phyloP scores from a whole-genome alignment of 2,329 filamentous ascomycete genomes.

The Emergomyces orientalis region DNA sequence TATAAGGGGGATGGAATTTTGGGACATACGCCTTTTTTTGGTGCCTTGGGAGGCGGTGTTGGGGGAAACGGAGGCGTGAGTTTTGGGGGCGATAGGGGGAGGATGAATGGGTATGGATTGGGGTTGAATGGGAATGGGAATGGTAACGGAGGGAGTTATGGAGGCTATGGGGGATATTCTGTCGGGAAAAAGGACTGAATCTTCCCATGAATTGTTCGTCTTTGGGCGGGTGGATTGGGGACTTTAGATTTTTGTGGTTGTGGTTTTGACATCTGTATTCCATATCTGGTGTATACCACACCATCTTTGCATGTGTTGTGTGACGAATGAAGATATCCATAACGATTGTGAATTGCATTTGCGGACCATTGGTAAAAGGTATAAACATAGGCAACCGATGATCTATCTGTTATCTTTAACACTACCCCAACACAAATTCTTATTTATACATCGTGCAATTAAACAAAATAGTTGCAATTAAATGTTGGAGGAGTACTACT shows the following conservation, averaged over 20 bases:
- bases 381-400: neutral
- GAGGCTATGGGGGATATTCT: conserved; percentile 30
- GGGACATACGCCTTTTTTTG: conserved; percentile 21
- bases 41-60: neutral
- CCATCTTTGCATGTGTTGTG: neutral
- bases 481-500: neutral
- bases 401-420: neutral
- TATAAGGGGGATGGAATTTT: conserved; percentile 41
- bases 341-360: neutral
- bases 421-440: neutral
- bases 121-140: conserved; percentile 31
- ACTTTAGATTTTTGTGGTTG: neutral
- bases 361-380: neutral
- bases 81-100: conserved; percentile 42
- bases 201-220: neutral
- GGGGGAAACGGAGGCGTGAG: neutral
- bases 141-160: conserved; percentile 14
- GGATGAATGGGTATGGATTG: conserved; percentile 50
- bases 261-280: neutral
- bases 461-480: neutral
- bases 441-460: neutral
- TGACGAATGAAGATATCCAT: neutral
- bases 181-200: conserved; percentile 36
- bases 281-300: neutral
- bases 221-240: neutral